These are phyloP conservation scores for Naumovozyma baii DNA, from an alignment of 805 yeast species.

Conservation along the genomic window DNA sequence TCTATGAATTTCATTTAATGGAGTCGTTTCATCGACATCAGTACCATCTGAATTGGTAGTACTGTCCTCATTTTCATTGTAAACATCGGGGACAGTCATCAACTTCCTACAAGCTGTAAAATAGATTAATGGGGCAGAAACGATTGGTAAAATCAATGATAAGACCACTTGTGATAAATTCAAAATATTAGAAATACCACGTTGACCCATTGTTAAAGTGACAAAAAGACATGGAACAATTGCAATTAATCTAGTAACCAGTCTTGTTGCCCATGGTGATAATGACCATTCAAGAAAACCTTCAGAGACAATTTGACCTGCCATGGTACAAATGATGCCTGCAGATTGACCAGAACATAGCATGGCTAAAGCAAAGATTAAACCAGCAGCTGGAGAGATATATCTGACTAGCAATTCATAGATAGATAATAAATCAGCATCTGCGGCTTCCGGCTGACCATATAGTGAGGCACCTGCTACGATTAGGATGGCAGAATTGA, in stretches of 20 bases:
- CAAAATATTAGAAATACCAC: conserved; percentile 64
- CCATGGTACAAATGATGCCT: conserved; percentile 86
- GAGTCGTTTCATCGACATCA: conserved; percentile 23
- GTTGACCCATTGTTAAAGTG: conserved; percentile 64
- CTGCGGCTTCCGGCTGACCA: conserved; percentile 53
- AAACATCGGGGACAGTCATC: conserved; percentile 45
- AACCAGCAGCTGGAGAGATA: conserved; percentile 77
- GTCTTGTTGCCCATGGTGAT: conserved; percentile 71
- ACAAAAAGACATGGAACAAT: conserved; percentile 76
- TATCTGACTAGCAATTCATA: conserved; percentile 60
- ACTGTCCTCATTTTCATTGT: conserved; percentile 23
- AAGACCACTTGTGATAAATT: conserved; percentile 79
- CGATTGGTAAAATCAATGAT: conserved; percentile 72
- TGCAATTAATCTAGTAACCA: conserved; percentile 75
- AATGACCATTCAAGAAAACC: conserved; percentile 77
- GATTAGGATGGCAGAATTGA: conserved; percentile 78
- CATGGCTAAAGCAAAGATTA: conserved; percentile 80
- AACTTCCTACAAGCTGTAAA: conserved; percentile 62
- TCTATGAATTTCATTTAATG: conserved; percentile 20
- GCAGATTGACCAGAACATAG: conserved; percentile 91
- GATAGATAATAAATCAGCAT: conserved; percentile 76
- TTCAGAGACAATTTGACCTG: conserved; percentile 90
- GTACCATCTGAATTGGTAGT: conserved; percentile 4
- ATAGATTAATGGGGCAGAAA: conserved; percentile 77
- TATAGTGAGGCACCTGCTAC: conserved; percentile 84